Percentiles rank a stretch among this genome's conserved stretches.
Evolutionary conservation across 371 early-diverging fungal genomes (phyloP).

Genomic region (Rhizopus delemar): DNA sequence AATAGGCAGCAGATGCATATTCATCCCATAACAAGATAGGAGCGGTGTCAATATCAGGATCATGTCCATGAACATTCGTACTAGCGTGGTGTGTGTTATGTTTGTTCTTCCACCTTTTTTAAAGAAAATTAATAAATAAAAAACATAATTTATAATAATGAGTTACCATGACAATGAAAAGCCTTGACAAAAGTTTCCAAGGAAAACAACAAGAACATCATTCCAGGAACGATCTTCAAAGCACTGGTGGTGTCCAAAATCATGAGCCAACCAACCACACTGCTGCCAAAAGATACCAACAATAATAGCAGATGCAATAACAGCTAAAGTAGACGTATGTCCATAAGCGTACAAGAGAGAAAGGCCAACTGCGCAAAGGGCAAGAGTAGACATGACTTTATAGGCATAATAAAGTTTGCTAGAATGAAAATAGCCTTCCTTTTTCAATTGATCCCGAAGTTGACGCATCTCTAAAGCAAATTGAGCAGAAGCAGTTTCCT

Average conservation of each 20-base stretch:
- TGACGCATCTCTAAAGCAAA: conserved; percentile 68
- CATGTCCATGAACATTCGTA: conserved; percentile 80
- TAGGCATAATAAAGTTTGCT: conserved; percentile 68
- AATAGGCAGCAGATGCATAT: conserved; percentile 74
- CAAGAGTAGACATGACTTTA: conserved; percentile 63
- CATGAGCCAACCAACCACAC: conserved; percentile 88
- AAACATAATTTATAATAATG: conserved; percentile 2
- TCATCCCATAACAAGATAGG: conserved; percentile 86
- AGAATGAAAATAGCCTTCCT: conserved; percentile 71
- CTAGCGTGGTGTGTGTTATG: conserved; percentile 88
- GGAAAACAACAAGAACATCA: conserved; percentile 66
- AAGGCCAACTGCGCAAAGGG: conserved; percentile 55
- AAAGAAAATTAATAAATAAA: conserved; percentile 26
- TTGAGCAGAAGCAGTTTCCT: conserved; percentile 16
- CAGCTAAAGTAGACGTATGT: conserved; percentile 53
- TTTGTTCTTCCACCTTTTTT: conserved; percentile 83
- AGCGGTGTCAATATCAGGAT: conserved; percentile 90
- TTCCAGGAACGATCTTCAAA: conserved; percentile 71
- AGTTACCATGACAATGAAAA: conserved; percentile 68
- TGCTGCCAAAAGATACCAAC: conserved; percentile 87
- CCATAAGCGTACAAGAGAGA: conserved; percentile 56
- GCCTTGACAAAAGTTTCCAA: conserved; percentile 82
- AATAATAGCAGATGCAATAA: conserved; percentile 60
- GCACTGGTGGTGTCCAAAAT: conserved; percentile 85
- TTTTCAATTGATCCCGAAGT: conserved; percentile 58